Base-by-base conservation (phyloP, 1,284 basidiomycete genomes). In the Boletellus dicymbophilus region DNA sequence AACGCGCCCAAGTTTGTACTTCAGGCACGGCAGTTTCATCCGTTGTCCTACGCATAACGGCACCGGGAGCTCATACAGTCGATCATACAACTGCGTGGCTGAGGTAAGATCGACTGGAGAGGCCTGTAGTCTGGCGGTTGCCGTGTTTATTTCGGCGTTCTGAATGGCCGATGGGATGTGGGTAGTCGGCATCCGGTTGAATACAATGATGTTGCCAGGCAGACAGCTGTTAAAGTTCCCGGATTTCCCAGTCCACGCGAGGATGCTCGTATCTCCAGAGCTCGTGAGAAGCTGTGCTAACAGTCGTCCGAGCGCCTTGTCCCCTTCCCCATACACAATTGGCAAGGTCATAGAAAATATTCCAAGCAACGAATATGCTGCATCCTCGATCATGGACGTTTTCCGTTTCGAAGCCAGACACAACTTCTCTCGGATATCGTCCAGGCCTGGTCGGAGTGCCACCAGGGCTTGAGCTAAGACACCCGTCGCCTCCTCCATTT, bases 251-350 rank as follows among this genome's bases (percentile, higher is more conserved):
- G 25, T 28, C 46, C 46, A 47, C 7, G 45, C 45, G 20, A 46
- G 37, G 27, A 25, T 46, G 10, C 16, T 36, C 9, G 38, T 39
- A 18, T 39, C 38, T 22, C 38, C 38, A n/a, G 23, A 39, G 16
- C 38, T 39, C 11, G 23, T n/a, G 16, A 39, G 21, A 2, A 51
- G 12, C 4, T 44, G 48, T 10, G 40, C 40, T n/a, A 51, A 28
- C 11, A 51, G 47, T 6, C 41, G 37, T 12, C 50, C 41, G 12
- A 49, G 44, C 3, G 48, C 44, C 20, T 22, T 38, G 28, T 48
- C 30, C 6, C 37, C 20, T 3, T 51, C 50, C 5, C 50, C 50
- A 7, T 51, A 51, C 11, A 27, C 18, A 26, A 36, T 20, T 3
- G 27, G 28, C 18, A 46, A 30, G 21, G 37, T n/a, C 13, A 28